phyloP scores from a whole-genome alignment of 2,329 filamentous ascomycete genomes.

The Diaporthe amygdali region DNA sequence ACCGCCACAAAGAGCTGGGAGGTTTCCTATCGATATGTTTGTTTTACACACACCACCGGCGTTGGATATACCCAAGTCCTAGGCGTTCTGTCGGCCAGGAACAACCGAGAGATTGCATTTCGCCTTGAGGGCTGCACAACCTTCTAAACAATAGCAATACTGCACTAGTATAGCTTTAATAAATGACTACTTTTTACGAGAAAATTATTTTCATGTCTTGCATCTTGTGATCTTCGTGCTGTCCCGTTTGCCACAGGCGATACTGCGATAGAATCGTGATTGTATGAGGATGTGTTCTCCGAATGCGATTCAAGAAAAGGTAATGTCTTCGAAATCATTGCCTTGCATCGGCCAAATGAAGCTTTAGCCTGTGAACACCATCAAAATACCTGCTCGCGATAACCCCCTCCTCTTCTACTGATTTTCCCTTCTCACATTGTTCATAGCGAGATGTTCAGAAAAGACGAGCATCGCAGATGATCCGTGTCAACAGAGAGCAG shows the following conservation, averaged over 20 bases:
- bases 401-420: not conserved
- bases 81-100: not conserved
- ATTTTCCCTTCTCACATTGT: not conserved
- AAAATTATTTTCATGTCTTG: not conserved
- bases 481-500: not conserved
- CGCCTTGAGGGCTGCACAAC: not conserved
- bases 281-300: not conserved
- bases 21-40: not conserved
- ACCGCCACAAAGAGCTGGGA: not conserved
- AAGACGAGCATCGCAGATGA: not conserved
- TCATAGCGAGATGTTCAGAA: not conserved
- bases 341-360: no score
- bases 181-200: not conserved
- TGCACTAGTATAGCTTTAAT: constrained; percentile 5
- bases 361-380: not conserved
- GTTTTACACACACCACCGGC: not conserved
- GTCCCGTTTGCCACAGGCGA: no score
- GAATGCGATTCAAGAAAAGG: not conserved
- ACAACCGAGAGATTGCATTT: not conserved
- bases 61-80: constrained; percentile 23
- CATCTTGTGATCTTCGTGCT: not conserved
- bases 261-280: not conserved
- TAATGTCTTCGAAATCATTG: not conserved
- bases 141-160: not conserved
- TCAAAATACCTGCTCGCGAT: not conserved